Base-by-base conservation (phyloP, 768 basidiomycete genomes). In the Tylopilus vinaceipallidus region DNA sequence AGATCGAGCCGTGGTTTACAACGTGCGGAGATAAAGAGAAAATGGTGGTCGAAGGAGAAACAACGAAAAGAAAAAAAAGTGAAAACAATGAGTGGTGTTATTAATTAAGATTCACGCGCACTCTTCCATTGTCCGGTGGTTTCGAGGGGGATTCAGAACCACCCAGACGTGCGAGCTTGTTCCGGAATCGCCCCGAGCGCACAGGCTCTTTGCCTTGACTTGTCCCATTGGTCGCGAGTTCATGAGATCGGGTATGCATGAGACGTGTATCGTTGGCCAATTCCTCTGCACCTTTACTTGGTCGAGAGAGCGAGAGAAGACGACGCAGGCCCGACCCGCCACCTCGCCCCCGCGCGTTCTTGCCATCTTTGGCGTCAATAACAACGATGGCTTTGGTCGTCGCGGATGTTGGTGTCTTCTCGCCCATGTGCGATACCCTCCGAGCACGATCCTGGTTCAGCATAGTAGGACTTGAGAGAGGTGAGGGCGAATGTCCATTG, bases 301-400 rank as follows among this genome's bases (percentile, higher is more conserved):
- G 56, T 17, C 62, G 60, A n/a, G 67, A 68, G 30, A 68, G 53
- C 16, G 67, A 70, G 33, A 70, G 50, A 22, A 68, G 58, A 22
- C 67, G 66, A 32, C 67, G 65, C 37, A 68, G 34, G 38, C 67
- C 67, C 6, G 67, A 67, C 24, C 66, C 59, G 26, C 61, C 55
- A 35, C 65, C 65, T 45, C 61, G 67, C 38, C 42, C 34, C 26
- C 58, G 56, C n/a, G 49, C 30, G 27, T 35, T 43, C 58, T 57
- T 70, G 40, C 74, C 72, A 22, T 81, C 78, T 47, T 82, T 68
- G 6, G 79, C 76, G 44, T 85, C 83, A 37, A 84, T 69, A 49
- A 82, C 74, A 6, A 77, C 82, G 45, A 86, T 80, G 8, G 82
- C 77, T 60, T 83, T 86, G 27, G 81, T 80, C n/a, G 78, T 68